Evolutionary conservation across 139 green algal species (phyloP).

Genomic region (Astrephomene gubernaculifera): DNA sequence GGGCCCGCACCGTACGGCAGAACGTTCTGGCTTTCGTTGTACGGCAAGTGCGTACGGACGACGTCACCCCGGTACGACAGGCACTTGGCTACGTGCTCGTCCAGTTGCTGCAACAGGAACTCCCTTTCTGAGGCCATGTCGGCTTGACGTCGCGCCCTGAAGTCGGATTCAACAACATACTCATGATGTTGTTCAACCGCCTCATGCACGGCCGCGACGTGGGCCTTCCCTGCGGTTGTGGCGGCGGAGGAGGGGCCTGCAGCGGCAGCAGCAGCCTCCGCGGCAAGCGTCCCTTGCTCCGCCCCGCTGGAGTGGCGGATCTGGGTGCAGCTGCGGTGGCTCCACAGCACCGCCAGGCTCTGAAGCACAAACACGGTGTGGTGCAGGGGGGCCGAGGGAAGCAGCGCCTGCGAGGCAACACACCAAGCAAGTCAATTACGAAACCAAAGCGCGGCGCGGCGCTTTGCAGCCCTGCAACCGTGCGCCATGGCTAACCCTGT

Average conservation of each 20-base stretch:
- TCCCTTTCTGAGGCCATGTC: constrained; percentile 17
- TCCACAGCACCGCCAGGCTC: neutral
- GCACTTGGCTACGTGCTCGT: neutral
- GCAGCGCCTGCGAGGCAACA: neutral
- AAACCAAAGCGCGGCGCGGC: no score
- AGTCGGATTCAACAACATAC: no score
- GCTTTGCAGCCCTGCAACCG: no score
- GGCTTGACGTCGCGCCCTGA: neutral
- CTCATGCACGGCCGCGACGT: neutral
- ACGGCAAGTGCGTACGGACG: no score
- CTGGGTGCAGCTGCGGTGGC: neutral
- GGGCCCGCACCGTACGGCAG: no score
- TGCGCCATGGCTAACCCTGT: no score
- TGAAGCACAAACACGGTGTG: neutral
- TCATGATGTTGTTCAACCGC: no score
- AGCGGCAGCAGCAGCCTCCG: neutral
- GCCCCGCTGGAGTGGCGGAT: neutral
- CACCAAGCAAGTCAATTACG: neutral
- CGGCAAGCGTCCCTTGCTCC: neutral
- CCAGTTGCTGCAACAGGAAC: constrained; percentile 20
- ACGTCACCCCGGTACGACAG: neutral
- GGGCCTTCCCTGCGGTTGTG: neutral
- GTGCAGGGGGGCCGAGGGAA: neutral
- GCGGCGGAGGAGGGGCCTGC: neutral
- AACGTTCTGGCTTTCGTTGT: no score